phyloP scores from a whole-genome alignment of 768 basidiomycete genomes.

The Tylopilus felleus region DNA sequence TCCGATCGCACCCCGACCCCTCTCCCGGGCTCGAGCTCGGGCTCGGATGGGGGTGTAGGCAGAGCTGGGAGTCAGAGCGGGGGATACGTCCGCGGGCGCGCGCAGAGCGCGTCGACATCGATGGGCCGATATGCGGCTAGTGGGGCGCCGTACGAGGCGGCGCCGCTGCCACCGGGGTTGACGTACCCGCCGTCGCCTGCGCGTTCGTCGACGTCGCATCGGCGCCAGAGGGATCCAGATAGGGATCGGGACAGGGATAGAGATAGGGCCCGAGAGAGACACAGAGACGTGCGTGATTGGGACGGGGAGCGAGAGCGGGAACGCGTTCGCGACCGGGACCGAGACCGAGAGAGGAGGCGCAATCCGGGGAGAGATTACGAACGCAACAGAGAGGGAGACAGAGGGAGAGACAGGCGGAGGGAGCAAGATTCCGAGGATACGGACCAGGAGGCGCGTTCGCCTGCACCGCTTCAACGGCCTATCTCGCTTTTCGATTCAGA shows the following conservation, averaged over 20 bases:
- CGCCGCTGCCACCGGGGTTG: slow-evolving; percentile 27
- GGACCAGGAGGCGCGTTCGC: slow-evolving; percentile 22
- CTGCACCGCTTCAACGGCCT: slow-evolving; percentile 28
- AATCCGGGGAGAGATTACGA: slow-evolving; percentile 2
- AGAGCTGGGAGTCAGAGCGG: background rate
- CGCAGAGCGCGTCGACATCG: slow-evolving; percentile 14
- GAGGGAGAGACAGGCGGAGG: background rate
- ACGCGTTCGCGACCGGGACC: background rate
- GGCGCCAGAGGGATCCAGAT: slow-evolving; percentile 3
- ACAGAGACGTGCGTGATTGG: background rate
- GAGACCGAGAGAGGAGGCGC: background rate
- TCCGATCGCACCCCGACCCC: background rate
- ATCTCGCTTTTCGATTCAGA: slow-evolving; percentile 33
- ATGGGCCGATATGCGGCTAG: background rate
- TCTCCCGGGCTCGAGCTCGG: background rate
- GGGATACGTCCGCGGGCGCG: slow-evolving; percentile 5
- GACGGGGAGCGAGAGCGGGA: slow-evolving; percentile 2
- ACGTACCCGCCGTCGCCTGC: slow-evolving; percentile 26
- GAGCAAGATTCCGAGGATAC: slow-evolving; percentile 6
- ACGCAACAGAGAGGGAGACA: background rate
- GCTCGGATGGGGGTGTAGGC: background rate
- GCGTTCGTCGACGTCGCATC: slow-evolving; percentile 27
- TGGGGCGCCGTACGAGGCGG: slow-evolving; percentile 17
- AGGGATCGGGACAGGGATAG: background rate
- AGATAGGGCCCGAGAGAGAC: background rate